A percentile compares a stretch with the other conserved stretches of the same genome.
These are phyloP conservation scores for Fusarium fracticaudum DNA, from an alignment of 2,329 filamentous ascomycete species.

Conservation along the genomic window DNA sequence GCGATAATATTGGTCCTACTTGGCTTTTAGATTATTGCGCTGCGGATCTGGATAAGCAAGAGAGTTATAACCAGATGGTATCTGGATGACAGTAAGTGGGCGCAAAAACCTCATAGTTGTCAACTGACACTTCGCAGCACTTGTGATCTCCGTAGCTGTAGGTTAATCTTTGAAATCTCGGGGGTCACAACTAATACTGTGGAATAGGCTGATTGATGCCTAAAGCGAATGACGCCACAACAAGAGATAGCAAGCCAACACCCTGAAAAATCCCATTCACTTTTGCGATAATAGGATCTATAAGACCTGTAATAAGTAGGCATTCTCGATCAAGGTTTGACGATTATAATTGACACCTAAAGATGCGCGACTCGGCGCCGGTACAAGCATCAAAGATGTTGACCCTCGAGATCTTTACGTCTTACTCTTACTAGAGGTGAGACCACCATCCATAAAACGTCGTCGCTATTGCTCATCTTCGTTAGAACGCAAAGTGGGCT, in stretches of 20 bases:
- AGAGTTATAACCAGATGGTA: background rate
- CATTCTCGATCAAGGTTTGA: background rate
- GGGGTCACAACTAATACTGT: fast-evolving
- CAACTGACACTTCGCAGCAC: background rate
- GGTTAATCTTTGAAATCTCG: background rate
- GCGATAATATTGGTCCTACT: background rate
- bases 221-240: too few species aligned
- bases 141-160: background rate
- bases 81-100: background rate
- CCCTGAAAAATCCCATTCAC: too few species aligned
- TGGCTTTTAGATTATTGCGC: background rate
- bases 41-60: background rate
- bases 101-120: background rate
- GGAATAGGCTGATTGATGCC: background rate
- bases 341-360: background rate
- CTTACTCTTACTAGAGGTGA: background rate
- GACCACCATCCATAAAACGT: background rate
- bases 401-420: background rate
- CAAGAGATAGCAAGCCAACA: too few species aligned
- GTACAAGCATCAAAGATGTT: background rate
- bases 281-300: background rate
- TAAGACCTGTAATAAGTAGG: background rate
- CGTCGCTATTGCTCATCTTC: background rate
- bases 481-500: background rate
- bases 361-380: background rate